Evolutionary conservation across 768 basidiomycete species (phyloP), one percentile per base, ranked within the genome.

Genomic region (Auricularia auricula-judae): DNA sequence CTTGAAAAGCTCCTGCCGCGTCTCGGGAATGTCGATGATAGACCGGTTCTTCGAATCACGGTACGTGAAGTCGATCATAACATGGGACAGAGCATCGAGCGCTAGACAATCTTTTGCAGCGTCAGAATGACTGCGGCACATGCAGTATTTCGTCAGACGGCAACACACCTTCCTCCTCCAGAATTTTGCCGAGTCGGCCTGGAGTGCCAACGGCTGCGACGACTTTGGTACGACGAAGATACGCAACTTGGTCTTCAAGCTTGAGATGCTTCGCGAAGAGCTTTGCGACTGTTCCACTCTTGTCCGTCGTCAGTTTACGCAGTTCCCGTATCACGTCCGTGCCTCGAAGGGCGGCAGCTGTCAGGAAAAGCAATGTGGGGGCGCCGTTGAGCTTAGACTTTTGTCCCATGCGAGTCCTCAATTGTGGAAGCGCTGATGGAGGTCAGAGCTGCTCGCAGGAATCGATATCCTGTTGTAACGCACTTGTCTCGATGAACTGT

Each of bases 261-360:
- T 95, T 97, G 76, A 96, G 86, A 72, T 98, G 95, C 74, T 88
- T 94, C 36, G 95, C 93, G 70, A 98, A 98, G 34, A 99, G 83
- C 74, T 98, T 98, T 23, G 90, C 94, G 36, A 97, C 87, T 68
- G 96, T 92, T 11, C 91, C 93, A 64, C 91, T 87, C 72, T 92
- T 94, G 29, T 90, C 87, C 42, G 89, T 88, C 64, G 85, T 79
- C 62, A 91, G 78, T 67, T 76, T 82, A 73, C 82, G 87, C 63
- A 93, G 79, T 62, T 84, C 77, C 65, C 92, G 79, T 43, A 90
- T 88, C 21, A 93, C 83, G 74, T 98, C 93, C 62, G 86, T 87
- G n/a, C 93, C 94, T 62, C 96, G 84, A 42, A 98, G 80, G 3
- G 96, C 96, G n/a, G 94, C 91, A 34, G 87, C 85, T 16, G 92